A percentile compares a stretch with the other conserved stretches of the same genome.
Conservation (phyloP, 352 stramenopile species). For the Aphanomyces invadans region DNA sequence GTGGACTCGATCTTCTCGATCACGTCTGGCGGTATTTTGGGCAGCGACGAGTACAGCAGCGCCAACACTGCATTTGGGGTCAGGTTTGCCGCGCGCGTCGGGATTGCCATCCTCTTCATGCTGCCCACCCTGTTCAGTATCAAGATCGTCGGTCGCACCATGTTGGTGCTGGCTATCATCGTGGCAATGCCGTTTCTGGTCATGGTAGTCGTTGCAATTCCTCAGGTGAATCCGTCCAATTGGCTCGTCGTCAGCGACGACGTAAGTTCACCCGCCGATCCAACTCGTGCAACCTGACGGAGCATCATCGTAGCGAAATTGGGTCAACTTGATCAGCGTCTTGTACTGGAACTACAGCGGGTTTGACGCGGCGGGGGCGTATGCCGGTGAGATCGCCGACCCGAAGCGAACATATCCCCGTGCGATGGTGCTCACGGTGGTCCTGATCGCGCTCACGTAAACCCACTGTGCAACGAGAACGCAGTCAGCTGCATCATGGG, state of each 20-base stretch:
- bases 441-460: conserved; percentile 68
- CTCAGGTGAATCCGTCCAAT: conserved; percentile 54
- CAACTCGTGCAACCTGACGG: too few species aligned
- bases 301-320: conserved; percentile 48
- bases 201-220: conserved; percentile 40
- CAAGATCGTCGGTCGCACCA: conserved; percentile 56
- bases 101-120: conserved; percentile 61
- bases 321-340: conserved; percentile 50
- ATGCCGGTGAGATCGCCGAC: conserved; percentile 61
- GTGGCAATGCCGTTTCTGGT: conserved; percentile 64
- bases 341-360: conserved; percentile 83
- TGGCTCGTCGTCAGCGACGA: conserved; percentile 62
- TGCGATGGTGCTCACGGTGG: conserved; percentile 68
- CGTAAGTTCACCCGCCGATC: conserved; percentile 27
- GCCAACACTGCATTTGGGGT: conserved; percentile 8
- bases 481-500: too few species aligned
- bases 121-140: conserved; percentile 59
- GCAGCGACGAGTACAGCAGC: background rate
- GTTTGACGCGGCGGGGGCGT: conserved; percentile 63
- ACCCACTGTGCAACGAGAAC: too few species aligned
- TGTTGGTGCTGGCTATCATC: conserved; percentile 53
- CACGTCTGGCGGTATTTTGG: conserved; percentile 27
- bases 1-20: conserved; percentile 50
- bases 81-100: conserved; percentile 39
- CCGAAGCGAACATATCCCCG: conserved; percentile 62